Conservation (phyloP, 345 rosid genomes). For the Eucalyptus albens region DNA sequence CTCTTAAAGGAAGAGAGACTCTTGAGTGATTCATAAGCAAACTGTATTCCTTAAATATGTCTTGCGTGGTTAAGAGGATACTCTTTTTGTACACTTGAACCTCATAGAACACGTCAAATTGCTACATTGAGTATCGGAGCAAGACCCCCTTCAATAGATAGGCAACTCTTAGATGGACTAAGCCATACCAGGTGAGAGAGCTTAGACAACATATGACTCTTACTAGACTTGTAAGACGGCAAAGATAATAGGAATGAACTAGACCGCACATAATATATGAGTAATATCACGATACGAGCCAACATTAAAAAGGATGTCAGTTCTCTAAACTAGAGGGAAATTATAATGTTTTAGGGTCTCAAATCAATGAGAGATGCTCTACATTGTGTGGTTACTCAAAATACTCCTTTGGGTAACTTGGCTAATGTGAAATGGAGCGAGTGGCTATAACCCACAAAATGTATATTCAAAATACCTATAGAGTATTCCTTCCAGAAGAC, state of each 20-base stretch:
- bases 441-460: not conserved
- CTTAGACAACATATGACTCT: not conserved
- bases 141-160: not conserved
- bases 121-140: not conserved
- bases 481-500: not conserved
- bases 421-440: rapidly evolving
- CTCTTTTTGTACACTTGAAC: not conserved
- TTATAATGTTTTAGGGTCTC: not conserved
- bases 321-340: not conserved
- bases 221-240: not conserved
- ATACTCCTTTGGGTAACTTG: not conserved
- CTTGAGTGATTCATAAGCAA: not conserved
- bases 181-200: not conserved
- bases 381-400: not conserved
- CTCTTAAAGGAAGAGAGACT: not conserved
- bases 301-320: not conserved
- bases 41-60: not conserved
- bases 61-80: not conserved
- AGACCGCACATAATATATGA: not conserved
- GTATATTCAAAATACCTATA: not conserved
- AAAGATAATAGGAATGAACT: not conserved
- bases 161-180: not conserved
- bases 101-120: not conserved
- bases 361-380: not conserved
- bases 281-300: not conserved